Percentiles rank a stretch among this genome's conserved stretches.
These are phyloP conservation scores for Gentiana macrophylla DNA, from an alignment of 257 asterid genomes.

Conservation along the genomic window DNA sequence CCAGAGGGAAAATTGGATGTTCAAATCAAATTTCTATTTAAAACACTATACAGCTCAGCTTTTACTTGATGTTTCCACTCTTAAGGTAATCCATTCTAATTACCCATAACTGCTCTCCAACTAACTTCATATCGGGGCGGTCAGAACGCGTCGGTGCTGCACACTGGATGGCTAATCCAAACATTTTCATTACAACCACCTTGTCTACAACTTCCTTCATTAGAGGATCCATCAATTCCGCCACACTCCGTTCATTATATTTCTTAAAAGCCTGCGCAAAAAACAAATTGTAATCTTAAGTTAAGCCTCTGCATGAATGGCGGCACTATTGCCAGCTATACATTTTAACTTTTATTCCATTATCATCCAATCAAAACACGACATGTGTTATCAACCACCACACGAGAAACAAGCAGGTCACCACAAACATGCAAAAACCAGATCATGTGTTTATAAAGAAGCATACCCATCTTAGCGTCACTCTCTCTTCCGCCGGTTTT, in stretches of 20 bases:
- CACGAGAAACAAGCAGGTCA: no score
- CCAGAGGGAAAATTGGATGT: neutral
- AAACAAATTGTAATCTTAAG: neutral
- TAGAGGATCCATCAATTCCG: constrained; percentile 67
- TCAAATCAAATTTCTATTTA: neutral
- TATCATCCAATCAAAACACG: no score
- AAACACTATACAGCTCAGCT: no score
- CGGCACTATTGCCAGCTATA: no score
- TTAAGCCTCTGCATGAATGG: no score
- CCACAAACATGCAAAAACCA: neutral
- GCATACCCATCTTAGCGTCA: constrained; percentile 88
- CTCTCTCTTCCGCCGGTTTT: constrained; percentile 63
- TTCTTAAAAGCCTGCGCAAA: constrained; percentile 63
- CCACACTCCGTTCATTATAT: constrained; percentile 35
- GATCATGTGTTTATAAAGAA: neutral
- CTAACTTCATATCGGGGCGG: constrained; percentile 90
- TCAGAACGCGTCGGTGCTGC: constrained; percentile 86
- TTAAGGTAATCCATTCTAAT: constrained; percentile 73
- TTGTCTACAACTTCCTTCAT: constrained; percentile 42
- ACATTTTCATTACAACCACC: constrained; percentile 56
- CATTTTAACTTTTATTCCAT: no score
- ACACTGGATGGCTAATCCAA: constrained; percentile 67
- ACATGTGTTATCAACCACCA: no score
- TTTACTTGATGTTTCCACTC: constrained; percentile 18
- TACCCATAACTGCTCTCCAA: constrained; percentile 73